Evolutionary conservation across 805 yeast species (phyloP), one percentile per base, ranked within the genome.

Genomic region (Brettanomyces anomalus): DNA sequence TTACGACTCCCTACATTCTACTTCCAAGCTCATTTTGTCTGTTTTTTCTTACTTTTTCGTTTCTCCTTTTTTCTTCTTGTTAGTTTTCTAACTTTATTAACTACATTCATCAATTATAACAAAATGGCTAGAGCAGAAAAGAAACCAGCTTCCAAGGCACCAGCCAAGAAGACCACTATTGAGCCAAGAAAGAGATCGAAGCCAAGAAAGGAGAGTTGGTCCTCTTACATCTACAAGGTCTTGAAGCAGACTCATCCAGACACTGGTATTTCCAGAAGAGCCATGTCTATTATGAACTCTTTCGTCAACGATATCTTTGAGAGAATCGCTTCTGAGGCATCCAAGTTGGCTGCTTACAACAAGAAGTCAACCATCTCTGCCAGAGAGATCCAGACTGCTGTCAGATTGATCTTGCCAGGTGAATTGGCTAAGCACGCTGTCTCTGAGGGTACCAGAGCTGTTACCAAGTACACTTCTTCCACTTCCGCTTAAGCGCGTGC

Each of bases 181-280:
- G 87, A 78, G 62, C 70, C 81, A 67, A 87, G 85, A 80, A 87
- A 83, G 83, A 86, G 94, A 76, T 64, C 85, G 57, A 88, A 87
- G 82, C 72, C 87, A 61, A 86, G 96, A 80, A 87, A 86, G 83
- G 96, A 89, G 76, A 86, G 96, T 54, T 89, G 87, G 77, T 86
- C 95, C 53, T 86, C 96, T 51, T 89, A 88, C 76, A 88, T 89
- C 68, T 88, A 88, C 93, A 89, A 88, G 74, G 96, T 88, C 55
- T 81, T 88, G 68, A 88, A 87, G 74, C 96, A 88, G 78, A 88
- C 96, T 51, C 96, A 88, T 74, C 96, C 96, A 70, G 96, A 88
- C 68, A 88, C 97, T 52, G 96, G 96, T 85, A 88, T 88, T 68
- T 88, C 96, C 61, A 94, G 87, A 73, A 85, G 86, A 67, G 95